Evolutionary conservation across 1,284 basidiomycete species (phyloP).

Genomic region (Trichosporon asahii): DNA sequence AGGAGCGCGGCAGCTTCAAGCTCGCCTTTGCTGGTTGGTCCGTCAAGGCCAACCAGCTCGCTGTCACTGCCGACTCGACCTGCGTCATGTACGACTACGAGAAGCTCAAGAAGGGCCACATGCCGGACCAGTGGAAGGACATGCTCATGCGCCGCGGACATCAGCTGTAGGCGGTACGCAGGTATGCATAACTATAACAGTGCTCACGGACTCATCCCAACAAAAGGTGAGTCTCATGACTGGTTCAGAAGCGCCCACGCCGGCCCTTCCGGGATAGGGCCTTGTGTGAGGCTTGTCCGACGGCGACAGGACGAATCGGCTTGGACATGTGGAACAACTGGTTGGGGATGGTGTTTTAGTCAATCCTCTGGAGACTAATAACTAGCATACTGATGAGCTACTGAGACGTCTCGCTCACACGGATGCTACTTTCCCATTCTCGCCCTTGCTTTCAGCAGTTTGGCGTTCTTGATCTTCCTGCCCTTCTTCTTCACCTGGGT

Average conservation of each 20-base stretch:
- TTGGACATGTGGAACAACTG: no score
- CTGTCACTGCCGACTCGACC: conserved; percentile 33
- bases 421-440: background rate
- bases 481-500: background rate
- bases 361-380: background rate
- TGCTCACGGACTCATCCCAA: no score
- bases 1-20: conserved; percentile 37
- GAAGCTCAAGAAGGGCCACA: conserved; percentile 37
- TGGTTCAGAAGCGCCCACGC: no score
- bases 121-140: conserved; percentile 35
- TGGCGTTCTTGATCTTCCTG: background rate
- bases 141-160: conserved; percentile 23
- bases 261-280: no score
- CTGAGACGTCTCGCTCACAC: no score
- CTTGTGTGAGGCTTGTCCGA: no score
- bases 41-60: conserved; percentile 38
- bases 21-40: conserved; percentile 40
- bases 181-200: background rate
- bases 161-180: background rate
- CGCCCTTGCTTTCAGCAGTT: background rate
- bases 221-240: no score
- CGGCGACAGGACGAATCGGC: no score
- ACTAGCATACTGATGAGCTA: background rate
- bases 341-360: no score
- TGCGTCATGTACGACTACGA: conserved; percentile 51